Evolutionary conservation across 1,284 basidiomycete genomes (phyloP).

Genomic region (Puccinia polysora): DNA sequence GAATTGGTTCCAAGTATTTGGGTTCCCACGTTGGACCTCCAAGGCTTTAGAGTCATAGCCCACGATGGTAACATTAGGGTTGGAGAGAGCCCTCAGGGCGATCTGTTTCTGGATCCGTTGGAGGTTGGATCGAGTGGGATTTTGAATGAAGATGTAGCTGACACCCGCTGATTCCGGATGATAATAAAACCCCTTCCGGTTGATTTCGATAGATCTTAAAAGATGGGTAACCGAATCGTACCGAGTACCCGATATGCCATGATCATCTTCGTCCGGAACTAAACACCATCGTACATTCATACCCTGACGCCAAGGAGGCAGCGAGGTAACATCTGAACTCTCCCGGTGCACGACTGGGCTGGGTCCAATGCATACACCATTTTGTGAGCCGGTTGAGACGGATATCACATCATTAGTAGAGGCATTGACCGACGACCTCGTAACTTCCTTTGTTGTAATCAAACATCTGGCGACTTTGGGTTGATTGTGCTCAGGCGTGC

Average conservation of each 20-base stretch:
- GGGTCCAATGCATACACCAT: background rate
- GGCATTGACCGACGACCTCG: too few relatives aligned
- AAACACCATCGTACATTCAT: conserved; percentile 24
- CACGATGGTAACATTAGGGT: background rate
- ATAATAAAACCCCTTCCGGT: background rate
- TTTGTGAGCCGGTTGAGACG: too few relatives aligned
- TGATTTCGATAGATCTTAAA: background rate
- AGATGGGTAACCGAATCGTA: conserved; percentile 3
- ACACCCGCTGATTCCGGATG: background rate
- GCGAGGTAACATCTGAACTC: background rate
- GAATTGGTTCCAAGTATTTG: background rate
- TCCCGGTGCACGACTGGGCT: background rate
- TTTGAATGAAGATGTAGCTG: conserved; percentile 28
- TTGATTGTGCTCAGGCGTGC: too few relatives aligned
- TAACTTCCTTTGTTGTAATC: too few relatives aligned
- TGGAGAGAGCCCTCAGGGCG: background rate
- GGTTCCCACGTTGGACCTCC: background rate
- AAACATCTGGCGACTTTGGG: too few relatives aligned
- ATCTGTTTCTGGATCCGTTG: conserved; percentile 18
- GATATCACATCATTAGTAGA: too few relatives aligned
- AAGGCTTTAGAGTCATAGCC: conserved; percentile 23
- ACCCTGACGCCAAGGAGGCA: conserved; percentile 11
- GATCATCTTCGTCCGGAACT: conserved; percentile 3
- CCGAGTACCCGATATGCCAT: conserved; percentile 27
- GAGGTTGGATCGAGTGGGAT: background rate